Percentiles rank a stretch among this genome's conserved stretches.
Conservation (phyloP, 352 stramenopile genomes). For the Pythium periplocum region DNA sequence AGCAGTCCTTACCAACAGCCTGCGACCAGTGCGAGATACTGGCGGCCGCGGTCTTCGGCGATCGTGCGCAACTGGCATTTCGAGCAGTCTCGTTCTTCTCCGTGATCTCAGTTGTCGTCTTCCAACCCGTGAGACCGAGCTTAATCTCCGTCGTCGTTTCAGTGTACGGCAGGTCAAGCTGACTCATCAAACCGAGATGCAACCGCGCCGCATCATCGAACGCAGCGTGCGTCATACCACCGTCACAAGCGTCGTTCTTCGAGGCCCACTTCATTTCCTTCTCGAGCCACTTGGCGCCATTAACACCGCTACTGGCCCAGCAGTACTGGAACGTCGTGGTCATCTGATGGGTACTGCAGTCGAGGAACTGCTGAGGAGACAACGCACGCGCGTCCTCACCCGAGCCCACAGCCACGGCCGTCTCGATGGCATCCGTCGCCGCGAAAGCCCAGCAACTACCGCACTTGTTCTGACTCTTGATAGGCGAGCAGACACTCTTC, state of each 20-base stretch:
- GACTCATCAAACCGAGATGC: conserved; percentile 45
- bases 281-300: conserved; percentile 50
- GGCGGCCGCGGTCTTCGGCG: conserved; percentile 34
- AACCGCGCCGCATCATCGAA: conserved; percentile 54
- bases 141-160: conserved; percentile 38
- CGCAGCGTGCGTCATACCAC: conserved; percentile 70
- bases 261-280: conserved; percentile 68
- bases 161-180: conserved; percentile 65
- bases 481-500: conserved; percentile 56
- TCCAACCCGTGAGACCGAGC: conserved; percentile 23
- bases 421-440: conserved; percentile 72
- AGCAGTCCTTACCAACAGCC: conserved; percentile 52
- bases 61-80: conserved; percentile 39
- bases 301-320: conserved; percentile 45
- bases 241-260: conserved; percentile 61
- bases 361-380: conserved; percentile 76
- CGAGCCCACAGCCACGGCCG: conserved; percentile 46
- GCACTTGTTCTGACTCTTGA: conserved; percentile 81
- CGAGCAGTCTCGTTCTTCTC: conserved; percentile 12
- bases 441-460: conserved; percentile 83
- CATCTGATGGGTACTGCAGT: conserved; percentile 67
- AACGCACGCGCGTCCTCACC: conserved; percentile 39
- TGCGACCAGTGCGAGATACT: conserved; percentile 68
- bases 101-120: conserved; percentile 9
- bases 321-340: conserved; percentile 75